Conservation (phyloP, 805 yeast genomes). For the Spathaspora gorwiae region DNA sequence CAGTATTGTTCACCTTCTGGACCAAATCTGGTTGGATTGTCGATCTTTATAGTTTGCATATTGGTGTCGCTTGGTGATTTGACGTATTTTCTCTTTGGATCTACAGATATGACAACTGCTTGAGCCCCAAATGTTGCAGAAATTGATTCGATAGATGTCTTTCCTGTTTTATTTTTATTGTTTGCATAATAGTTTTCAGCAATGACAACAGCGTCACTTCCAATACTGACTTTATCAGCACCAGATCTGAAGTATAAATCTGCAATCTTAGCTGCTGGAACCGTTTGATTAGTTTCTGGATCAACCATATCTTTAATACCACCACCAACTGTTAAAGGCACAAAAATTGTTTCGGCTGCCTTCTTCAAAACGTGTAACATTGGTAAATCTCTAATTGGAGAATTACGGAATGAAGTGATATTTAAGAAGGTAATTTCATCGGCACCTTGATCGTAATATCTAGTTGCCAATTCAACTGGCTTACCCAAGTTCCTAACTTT, state of each 20-base stretch:
- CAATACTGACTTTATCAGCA: constrained; percentile 96
- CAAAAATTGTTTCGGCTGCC: constrained; percentile 89
- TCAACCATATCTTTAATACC: constrained; percentile 91
- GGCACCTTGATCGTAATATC: constrained; percentile 90
- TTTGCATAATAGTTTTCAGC: constrained; percentile 75
- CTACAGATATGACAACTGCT: constrained; percentile 98
- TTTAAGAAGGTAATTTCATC: constrained; percentile 94
- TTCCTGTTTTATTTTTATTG: constrained; percentile 60
- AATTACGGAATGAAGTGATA: constrained; percentile 92
- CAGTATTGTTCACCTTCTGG: constrained; percentile 87
- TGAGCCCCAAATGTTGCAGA: constrained; percentile 91
- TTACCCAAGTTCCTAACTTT: constrained; percentile 91
- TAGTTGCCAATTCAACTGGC: constrained; percentile 90
- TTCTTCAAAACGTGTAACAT: constrained; percentile 83
- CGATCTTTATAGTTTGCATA: constrained; percentile 62
- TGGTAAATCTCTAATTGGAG: constrained; percentile 89
- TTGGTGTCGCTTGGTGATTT: constrained; percentile 52
- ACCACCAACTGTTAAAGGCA: constrained; percentile 97
- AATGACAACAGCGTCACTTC: constrained; percentile 92
- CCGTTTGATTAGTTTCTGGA: constrained; percentile 65
- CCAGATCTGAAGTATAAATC: constrained; percentile 90
- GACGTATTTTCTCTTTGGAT: constrained; percentile 85
- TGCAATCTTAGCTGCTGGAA: constrained; percentile 89
- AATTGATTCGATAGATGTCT: constrained; percentile 87
- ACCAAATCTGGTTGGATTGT: constrained; percentile 48